Conservation (phyloP, 2,329 filamentous ascomycete genomes). For the Epichloe gansuensis region DNA sequence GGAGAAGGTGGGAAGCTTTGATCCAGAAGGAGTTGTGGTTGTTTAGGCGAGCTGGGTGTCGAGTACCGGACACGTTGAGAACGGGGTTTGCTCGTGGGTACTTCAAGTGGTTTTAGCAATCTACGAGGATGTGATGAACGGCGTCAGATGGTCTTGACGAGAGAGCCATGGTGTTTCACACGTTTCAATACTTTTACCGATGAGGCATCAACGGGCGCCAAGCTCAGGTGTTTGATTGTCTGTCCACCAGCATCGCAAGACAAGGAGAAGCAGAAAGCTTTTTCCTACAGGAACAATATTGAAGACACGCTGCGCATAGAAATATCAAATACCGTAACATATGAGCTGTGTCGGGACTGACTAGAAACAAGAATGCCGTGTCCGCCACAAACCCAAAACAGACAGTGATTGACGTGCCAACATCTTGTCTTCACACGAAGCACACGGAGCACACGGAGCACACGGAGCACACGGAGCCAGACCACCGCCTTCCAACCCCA, state of each 20-base stretch:
- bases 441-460: no score
- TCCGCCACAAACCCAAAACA: not conserved
- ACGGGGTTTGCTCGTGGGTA: not conserved
- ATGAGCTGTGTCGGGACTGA: not conserved
- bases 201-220: no score
- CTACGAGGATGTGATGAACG: not conserved
- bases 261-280: not conserved
- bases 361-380: not conserved
- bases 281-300: not conserved
- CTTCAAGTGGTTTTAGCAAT: not conserved
- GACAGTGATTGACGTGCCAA: not conserved
- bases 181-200: no score
- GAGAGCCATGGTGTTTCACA: not conserved
- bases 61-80: not conserved
- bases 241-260: no score
- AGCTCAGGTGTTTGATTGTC: no score
- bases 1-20: slow-evolving; percentile 21
- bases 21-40: slow-evolving; percentile 6
- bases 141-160: not conserved
- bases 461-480: no score
- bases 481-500: not conserved
- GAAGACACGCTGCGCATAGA: not conserved
- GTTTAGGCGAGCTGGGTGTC: no score
- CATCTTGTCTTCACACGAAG: not conserved
- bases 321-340: not conserved